Base-by-base conservation (phyloP, 495 filamentous ascomycete species). In the Neurospora sp. region DNA sequence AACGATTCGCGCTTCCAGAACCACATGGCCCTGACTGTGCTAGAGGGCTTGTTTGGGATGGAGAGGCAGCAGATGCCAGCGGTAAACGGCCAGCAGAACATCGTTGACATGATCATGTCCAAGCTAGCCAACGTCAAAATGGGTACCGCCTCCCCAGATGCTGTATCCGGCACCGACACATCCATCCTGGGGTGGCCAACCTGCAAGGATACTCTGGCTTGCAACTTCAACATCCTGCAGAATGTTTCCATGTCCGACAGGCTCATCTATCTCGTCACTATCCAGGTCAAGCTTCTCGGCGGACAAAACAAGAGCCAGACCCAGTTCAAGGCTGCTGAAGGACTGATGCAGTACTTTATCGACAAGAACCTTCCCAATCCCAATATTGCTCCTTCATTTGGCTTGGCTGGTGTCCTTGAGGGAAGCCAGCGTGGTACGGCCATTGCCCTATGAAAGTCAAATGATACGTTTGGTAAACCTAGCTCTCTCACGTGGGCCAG, bases 341-440 rank as follows among this genome's bases (percentile, higher is more conserved):
- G 45, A 7, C 45, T 71, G 5, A 31, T 61, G 9, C 70, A 71
- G n/a, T 71, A 61, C 70, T 71, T 71, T n/a, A 71, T 71, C 45
- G 70, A 40, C 44, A 71, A 71, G 37, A 53, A 38, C 22, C 18
- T 68, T 18, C 37, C 31, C 31, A 16, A n/a, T 35, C 45, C 45
- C 27, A 65, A 65, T 31, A 31, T 35, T 4, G 45, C 27, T 20
- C 35, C 37, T 22, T 65, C 16, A 9, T 71, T 20, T 22, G 16
- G n/a, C 35, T 20, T 38, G 18, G 27, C 42, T 37, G 27, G 4
- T 39, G 18, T 71, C 4, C 37, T 65, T 53, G 70, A 71, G 37
- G 45, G 70, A 20, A 65, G 65, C 41, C 70, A 71, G 70, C 70
- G 70, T 53, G 70, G 70, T 31, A 53, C 42, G 35, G 27, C 70